phyloP scores from a whole-genome alignment of 1,139 yeast species.

The Suhomyces ambrosiae region DNA sequence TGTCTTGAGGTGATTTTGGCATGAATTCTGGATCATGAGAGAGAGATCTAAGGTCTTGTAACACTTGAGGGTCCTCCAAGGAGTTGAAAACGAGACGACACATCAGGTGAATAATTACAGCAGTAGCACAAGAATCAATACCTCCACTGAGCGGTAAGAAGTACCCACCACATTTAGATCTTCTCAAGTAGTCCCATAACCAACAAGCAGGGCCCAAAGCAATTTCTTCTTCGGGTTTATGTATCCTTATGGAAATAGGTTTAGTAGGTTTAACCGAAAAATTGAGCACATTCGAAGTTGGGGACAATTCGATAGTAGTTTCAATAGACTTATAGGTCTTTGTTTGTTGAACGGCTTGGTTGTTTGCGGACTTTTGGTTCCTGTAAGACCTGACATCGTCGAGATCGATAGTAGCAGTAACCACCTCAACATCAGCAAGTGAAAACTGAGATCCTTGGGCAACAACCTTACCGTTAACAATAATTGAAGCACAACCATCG shows the following conservation, averaged over 20 bases:
- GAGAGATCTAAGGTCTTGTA: conserved; percentile 68
- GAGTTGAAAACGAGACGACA: conserved; percentile 79
- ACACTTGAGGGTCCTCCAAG: conserved; percentile 63
- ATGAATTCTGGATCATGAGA: conserved; percentile 59
- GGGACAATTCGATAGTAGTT: conserved; percentile 63
- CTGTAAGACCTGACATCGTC: conserved; percentile 89
- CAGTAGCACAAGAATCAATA: conserved; percentile 96
- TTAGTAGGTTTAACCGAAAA: conserved; percentile 64
- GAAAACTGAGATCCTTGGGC: conserved; percentile 95
- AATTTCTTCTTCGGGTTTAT: conserved; percentile 90
- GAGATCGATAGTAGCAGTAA: conserved; percentile 89
- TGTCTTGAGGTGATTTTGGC: conserved; percentile 74
- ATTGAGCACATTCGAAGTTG: conserved; percentile 58
- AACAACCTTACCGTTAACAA: conserved; percentile 85
- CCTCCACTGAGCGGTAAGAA: conserved; percentile 96
- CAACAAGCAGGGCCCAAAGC: conserved; percentile 99
- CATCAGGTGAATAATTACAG: conserved; percentile 92
- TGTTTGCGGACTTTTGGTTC: conserved; percentile 72
- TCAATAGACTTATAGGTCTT: conserved; percentile 61
- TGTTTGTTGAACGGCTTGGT: conserved; percentile 63
- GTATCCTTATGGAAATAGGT: conserved; percentile 56
- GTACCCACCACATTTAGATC: conserved; percentile 87
- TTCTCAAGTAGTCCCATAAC: conserved; percentile 96
- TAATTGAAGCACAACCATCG: conserved; percentile 95
- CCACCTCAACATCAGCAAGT: conserved; percentile 86